Evolutionary conservation across 495 filamentous ascomycete genomes (phyloP), one percentile per base, ranked within the genome.

Genomic region (Astrocystis sublimbata): DNA sequence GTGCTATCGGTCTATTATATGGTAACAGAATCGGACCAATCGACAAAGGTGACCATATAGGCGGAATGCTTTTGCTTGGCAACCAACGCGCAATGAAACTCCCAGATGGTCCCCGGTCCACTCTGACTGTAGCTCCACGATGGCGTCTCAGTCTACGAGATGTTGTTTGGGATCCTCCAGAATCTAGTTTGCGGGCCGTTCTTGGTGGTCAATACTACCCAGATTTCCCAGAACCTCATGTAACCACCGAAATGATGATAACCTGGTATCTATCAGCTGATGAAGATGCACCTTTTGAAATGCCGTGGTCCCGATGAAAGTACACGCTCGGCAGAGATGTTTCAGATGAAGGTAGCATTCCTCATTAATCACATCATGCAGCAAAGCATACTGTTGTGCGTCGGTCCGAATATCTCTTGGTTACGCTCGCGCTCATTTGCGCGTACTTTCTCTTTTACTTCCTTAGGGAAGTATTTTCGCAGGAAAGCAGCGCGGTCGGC

Each of bases 381-480:
- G 53, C 79, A 81, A 23, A 73, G 66, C 12, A 75, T 66, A 55
- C 75, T 71, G 9, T 64, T 72, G 58, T 78, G 79, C 17, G 72
- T 64, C 21, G 79, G 76, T 0, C 84, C 84, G 45, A 81, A 80
- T 65, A 83, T 69, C 66, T 87, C 85, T 56, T 76, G 74, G 19
- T 80, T 82, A 15, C 79, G 76, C 59, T 82, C 79, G 9, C 74
- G 56, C 59, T 85, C 81, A 64, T 88, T 87, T 28, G 81, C 78
- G 46, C 76, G 77, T 54, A 87, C 81, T 66, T 89, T 88, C 65
- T 81, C 77, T 65, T 85, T 88, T 41, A 83, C 79, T 66, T 92
- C 89, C 60, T 85, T 82, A 0, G 87, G 88, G 54, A 92, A 92
- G 73, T 88, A 89, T 52, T 80, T 82, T 65, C 81, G 81, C 41